Evolutionary conservation across 192 early-diverging fungal species (phyloP), one percentile per base, ranked within the genome.

Genomic region (Thoreauomyces humboldtii): DNA sequence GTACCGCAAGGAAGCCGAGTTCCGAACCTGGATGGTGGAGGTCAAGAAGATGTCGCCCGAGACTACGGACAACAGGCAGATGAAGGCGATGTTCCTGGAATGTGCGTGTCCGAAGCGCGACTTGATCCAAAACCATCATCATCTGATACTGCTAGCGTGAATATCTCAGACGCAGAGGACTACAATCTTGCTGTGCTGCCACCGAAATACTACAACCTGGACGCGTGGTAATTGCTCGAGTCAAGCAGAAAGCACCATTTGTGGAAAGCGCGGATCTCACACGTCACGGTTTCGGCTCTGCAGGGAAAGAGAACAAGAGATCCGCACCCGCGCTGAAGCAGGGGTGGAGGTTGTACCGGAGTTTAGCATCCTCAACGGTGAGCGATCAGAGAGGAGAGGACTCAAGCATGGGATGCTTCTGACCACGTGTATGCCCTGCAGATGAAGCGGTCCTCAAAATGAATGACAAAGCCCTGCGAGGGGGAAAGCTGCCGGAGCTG

Each of bases 1-100:
- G 54, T 77, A 73, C 44, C 55, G 41, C 22, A 77, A 73, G 48
- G 77, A 80, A 41, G 71, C 69, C 4, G 78, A 80, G 59, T 80
- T 80, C 44, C 60, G 78, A 15, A 37, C 69, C 0, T 81, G 79
- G 79, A 50, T 81, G 15, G 55, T 81, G 17, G 77, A 81, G n/a
- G 69, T 81, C 34, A 81, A 81, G 61, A 15, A 71, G n/a, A 63
- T 71, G 12, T 59, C 57, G 19, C 61, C 73, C 32, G 79, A 81
- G 57, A 57, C 59, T 6, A 52, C 77, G 17, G 32, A 64, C 22
- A 41, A 63, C 17, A 36, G 28, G 11, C 46, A 60, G 24, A 50
- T 67, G 54, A 81, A 81, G 60, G 38, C 57, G 28, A 53, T 73
- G 33, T 81, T 80, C 52, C 31, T 33, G 11, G 78, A 81, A 54